Evolutionary conservation across 257 asterid genomes (phyloP).

Genomic region (Solanum verrucosum): DNA sequence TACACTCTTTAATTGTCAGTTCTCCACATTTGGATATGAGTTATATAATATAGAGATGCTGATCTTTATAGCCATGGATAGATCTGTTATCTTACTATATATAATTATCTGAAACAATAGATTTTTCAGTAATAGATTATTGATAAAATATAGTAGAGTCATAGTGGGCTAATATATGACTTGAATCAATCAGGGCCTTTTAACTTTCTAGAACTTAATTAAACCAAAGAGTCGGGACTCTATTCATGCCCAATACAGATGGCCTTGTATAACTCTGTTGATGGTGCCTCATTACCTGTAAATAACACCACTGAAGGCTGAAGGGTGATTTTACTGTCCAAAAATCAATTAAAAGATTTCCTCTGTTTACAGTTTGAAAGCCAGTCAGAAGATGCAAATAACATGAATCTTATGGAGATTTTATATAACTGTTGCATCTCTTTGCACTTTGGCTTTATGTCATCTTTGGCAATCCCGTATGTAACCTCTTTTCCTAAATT

Average conservation of each 20-base stretch:
- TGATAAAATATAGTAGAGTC: neutral
- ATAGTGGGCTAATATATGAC: neutral
- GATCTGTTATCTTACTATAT: neutral
- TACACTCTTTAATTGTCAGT: neutral
- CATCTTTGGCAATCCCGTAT: neutral
- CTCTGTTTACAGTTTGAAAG: neutral
- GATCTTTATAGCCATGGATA: neutral
- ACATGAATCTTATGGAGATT: neutral
- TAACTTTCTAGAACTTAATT: neutral
- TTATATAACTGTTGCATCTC: neutral
- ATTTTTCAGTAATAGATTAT: neutral
- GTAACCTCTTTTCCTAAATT: conserved; percentile 9
- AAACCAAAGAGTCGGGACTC: neutral
- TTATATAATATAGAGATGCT: neutral
- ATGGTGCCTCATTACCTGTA: conserved; percentile 1
- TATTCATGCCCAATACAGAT: neutral
- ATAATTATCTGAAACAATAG: neutral
- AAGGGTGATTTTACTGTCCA: neutral
- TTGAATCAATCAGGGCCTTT: neutral
- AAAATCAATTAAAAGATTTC: neutral
- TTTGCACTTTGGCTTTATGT: neutral
- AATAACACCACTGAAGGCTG: neutral
- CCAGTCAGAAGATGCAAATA: neutral
- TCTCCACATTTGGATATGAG: neutral
- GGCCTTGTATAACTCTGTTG: neutral